These are phyloP conservation scores for Colletotrichum graminicola DNA, from an alignment of 2,329 filamentous ascomycete species.

Conservation along the genomic window DNA sequence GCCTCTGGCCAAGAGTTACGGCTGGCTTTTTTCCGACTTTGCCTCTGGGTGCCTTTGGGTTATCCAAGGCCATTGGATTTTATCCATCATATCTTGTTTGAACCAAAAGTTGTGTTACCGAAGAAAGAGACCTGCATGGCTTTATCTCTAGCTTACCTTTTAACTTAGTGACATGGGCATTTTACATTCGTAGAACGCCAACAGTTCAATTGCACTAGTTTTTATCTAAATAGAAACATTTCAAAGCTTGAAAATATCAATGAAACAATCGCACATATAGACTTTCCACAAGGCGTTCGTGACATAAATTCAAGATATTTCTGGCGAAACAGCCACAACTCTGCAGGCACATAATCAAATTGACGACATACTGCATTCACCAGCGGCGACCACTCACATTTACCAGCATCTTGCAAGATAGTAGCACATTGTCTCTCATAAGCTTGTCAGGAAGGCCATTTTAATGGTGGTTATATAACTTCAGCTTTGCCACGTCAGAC, in stretches of 20 bases:
- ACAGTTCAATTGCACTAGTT: neutral
- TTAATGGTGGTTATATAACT: neutral
- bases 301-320: neutral
- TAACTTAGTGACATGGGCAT: neutral
- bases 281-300: neutral
- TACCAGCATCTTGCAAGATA: neutral
- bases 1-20: neutral
- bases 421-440: neutral
- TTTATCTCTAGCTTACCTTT: neutral
- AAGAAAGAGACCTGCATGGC: neutral
- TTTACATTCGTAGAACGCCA: neutral
- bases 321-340: neutral
- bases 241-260: too few relatives aligned
- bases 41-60: neutral
- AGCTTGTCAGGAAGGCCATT: neutral
- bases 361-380: neutral
- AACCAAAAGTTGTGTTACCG: neutral
- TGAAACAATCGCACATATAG: too few relatives aligned
- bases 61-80: neutral
- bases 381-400: neutral
- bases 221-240: neutral
- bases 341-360: too few relatives aligned
- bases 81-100: neutral
- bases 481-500: conserved; percentile 16
- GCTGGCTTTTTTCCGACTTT: neutral